phyloP scores from a whole-genome alignment of 306 rosid genomes.

The Pachyrhizus erosus region DNA sequence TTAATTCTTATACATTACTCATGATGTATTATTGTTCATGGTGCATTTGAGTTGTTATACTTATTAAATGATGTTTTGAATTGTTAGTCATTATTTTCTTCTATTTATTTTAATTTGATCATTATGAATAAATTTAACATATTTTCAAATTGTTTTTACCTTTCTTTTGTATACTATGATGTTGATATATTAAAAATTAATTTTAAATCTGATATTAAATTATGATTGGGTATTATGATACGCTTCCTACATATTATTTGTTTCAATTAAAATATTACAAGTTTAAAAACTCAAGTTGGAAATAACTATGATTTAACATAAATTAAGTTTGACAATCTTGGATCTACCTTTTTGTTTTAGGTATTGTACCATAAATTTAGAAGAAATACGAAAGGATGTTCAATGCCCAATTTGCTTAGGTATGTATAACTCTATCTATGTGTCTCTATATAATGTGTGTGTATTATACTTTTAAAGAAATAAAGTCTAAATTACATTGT shows the following conservation, averaged over 20 bases:
- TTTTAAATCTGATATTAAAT: not conserved
- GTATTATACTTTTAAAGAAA: not conserved
- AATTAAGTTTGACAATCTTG: not conserved
- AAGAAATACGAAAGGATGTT: conserved; percentile 68
- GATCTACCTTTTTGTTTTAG: conserved; percentile 44
- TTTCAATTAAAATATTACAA: not conserved
- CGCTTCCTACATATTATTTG: not conserved
- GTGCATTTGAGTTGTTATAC: not conserved
- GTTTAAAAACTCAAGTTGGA: not conserved
- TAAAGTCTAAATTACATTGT: not conserved
- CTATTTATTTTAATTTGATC: not conserved
- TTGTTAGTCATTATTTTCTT: not conserved
- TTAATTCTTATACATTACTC: not conserved
- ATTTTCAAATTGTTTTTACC: not conserved
- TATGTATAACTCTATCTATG: conserved; percentile 44
- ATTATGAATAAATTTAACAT: not conserved
- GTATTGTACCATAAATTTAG: conserved; percentile 46
- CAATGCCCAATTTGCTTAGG: conserved; percentile 89
- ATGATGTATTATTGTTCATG: not conserved
- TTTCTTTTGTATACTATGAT: not conserved
- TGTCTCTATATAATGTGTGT: too few relatives aligned
- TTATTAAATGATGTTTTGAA: not conserved
- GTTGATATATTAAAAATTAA: not conserved
- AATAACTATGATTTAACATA: not conserved
- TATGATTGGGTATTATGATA: not conserved